Percentiles rank a stretch among this genome's conserved stretches.
Evolutionary conservation across 2,329 filamentous ascomycete genomes (phyloP).

Genomic region (Epichloe hybrida): DNA sequence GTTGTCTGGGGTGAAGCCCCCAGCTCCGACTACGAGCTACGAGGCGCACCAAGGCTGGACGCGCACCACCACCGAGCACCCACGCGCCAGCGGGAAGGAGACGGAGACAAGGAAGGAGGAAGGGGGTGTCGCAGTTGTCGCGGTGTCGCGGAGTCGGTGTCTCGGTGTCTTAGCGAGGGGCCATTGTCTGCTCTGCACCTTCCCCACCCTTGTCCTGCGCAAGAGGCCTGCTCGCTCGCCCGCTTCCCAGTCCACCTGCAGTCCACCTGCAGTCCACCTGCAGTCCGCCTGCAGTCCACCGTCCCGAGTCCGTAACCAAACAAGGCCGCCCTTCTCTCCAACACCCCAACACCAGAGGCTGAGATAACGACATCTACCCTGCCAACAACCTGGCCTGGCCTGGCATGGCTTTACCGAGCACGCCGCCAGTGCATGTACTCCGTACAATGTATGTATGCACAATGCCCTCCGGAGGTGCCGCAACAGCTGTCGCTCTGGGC

Average conservation of each 20-base stretch:
- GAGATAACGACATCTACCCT: background rate
- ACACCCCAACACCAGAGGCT: background rate
- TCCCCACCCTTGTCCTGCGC: constrained; percentile 2
- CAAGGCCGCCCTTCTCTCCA: background rate
- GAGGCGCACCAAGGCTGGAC: background rate
- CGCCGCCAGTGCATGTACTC: background rate
- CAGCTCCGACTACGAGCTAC: no score
- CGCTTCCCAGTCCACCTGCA: background rate
- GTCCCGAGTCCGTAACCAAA: background rate
- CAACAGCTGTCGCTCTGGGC: constrained; percentile 5
- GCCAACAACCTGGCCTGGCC: background rate
- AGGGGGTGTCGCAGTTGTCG: background rate
- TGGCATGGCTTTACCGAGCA: background rate
- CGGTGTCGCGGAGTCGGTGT: background rate
- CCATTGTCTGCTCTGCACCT: background rate
- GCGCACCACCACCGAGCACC: background rate
- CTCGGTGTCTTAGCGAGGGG: background rate
- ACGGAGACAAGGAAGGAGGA: background rate
- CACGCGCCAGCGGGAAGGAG: background rate
- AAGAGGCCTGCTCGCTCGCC: background rate
- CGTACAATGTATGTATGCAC: background rate
- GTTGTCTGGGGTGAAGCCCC: background rate
- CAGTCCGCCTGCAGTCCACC: no score
- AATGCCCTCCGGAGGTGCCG: constrained; percentile 4
- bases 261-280: no score